These are phyloP conservation scores for Lavandula angustifolia DNA, from an alignment of 257 asterid genomes.

Conservation along the genomic window DNA sequence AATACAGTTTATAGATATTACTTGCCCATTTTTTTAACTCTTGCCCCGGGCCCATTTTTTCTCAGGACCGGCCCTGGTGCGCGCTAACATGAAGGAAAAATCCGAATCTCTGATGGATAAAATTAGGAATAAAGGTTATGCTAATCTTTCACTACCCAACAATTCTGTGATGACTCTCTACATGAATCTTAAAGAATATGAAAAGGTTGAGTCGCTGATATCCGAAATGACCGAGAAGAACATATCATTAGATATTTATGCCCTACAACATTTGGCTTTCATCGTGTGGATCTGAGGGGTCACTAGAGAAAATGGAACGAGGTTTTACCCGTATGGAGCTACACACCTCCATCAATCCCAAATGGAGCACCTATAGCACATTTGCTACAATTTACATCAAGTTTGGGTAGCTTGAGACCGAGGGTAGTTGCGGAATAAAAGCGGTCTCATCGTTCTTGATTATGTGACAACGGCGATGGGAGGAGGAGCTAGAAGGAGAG, in stretches of 20 bases:
- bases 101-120: conserved; percentile 73
- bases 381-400: conserved; percentile 77
- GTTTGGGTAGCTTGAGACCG: conserved; percentile 49
- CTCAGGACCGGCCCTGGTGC: no score
- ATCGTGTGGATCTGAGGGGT: conserved; percentile 59
- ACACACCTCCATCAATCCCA: conserved; percentile 58
- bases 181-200: conserved; percentile 58
- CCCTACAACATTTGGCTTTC: conserved; percentile 90
- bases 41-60: no score
- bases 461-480: no score
- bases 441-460: no score
- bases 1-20: no score
- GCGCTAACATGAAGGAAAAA: conserved; percentile 60
- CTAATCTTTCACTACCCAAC: conserved; percentile 62
- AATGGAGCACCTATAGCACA: conserved; percentile 88
- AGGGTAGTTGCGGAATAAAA: no score
- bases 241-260: conserved; percentile 55
- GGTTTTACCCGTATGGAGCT: conserved; percentile 62
- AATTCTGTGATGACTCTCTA: conserved; percentile 93
- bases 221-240: conserved; percentile 67
- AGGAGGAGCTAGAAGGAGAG: no score
- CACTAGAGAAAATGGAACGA: conserved; percentile 67
- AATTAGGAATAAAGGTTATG: conserved; percentile 60
- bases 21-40: no score
- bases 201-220: conserved; percentile 55